Evolutionary conservation across 306 rosid species (phyloP), one percentile per base, ranked within the genome.

Genomic region (Fragaria nilgerrensis): DNA sequence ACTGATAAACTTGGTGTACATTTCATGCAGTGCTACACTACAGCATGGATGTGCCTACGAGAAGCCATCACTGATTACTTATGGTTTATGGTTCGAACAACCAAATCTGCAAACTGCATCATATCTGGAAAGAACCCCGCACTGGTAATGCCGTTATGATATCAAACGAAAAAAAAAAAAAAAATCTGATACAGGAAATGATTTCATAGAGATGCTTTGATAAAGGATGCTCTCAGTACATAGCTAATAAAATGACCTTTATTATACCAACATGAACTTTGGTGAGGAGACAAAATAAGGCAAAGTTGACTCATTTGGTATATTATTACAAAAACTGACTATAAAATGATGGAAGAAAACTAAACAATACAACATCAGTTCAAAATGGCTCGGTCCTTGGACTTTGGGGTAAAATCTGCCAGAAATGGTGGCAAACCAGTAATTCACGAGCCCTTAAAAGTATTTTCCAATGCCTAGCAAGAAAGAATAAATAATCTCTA

Each of bases 361-460:
- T 22, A 22, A 59, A 58, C 45, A 62, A n/a, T 45, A 55, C 39
- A 70, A 53, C 22, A 56, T 36, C 14, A 68, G 20, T 72, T 32
- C 37, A 66, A 69, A 82, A 79, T 63, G 81, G 74, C 77, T 86
- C 77, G 76, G 74, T 82, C 78, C 89, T 37, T 53, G 47, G 77
- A 49, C 58, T 36, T n/a, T 17, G 25, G 25, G 78, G 74, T 65
- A 65, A 82, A 48, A 29, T 48, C 69, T 77, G 79, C 78, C 79
- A 75, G 56, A 16, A 61, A 78, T 75, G 64, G 76, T 72, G 81
- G 73, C 81, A 83, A 85, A 80, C 76, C 79, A 45, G 83, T 82
- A 70, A 75, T 65, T 76, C 58, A 76, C 61, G 80, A 86, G 80
- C 85, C 89, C 84, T 80, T 84, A 39, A 76, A 76, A 75, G 78